These are phyloP conservation scores for Claviceps paspali DNA, from an alignment of 2,329 filamentous ascomycete species.

Conservation along the genomic window DNA sequence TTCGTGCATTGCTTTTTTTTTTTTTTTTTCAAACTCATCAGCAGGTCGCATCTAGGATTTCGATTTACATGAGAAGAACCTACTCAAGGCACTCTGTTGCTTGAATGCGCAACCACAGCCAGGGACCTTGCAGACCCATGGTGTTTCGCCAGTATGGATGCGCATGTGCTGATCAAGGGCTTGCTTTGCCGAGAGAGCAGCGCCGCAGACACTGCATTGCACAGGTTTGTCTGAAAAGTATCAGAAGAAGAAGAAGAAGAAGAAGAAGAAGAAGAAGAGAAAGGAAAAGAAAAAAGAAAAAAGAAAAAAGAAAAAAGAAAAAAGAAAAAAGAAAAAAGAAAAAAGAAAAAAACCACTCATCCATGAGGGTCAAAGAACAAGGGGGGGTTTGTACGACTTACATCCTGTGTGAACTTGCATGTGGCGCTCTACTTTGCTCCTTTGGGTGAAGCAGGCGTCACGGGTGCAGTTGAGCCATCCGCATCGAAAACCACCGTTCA, in stretches of 20 bases:
- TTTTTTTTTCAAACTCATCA: too few relatives aligned
- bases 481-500: slow-evolving; percentile 33
- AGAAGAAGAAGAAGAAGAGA: neutral
- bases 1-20: slow-evolving; percentile 54
- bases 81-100: slow-evolving; percentile 52
- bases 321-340: too few relatives aligned
- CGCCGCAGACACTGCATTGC: slow-evolving; percentile 37
- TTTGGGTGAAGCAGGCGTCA: slow-evolving; percentile 37
- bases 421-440: slow-evolving; percentile 49
- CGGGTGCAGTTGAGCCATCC: slow-evolving; percentile 42
- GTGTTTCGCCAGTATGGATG: slow-evolving; percentile 50
- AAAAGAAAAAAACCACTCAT: too few relatives aligned
- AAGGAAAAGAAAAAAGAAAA: too few relatives aligned
- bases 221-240: slow-evolving; percentile 39
- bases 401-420: slow-evolving; percentile 50
- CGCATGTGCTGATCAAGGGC: slow-evolving; percentile 52
- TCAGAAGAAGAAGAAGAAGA: too few relatives aligned
- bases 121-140: slow-evolving; percentile 37
- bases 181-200: slow-evolving; percentile 50
- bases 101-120: slow-evolving; percentile 45
- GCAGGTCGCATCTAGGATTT: too few relatives aligned
- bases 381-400: slow-evolving; percentile 20
- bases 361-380: too few relatives aligned
- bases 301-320: too few relatives aligned
- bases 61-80: too few relatives aligned